Conservation (phyloP, 345 rosid genomes). For the Eucalyptus guilfoylei region DNA sequence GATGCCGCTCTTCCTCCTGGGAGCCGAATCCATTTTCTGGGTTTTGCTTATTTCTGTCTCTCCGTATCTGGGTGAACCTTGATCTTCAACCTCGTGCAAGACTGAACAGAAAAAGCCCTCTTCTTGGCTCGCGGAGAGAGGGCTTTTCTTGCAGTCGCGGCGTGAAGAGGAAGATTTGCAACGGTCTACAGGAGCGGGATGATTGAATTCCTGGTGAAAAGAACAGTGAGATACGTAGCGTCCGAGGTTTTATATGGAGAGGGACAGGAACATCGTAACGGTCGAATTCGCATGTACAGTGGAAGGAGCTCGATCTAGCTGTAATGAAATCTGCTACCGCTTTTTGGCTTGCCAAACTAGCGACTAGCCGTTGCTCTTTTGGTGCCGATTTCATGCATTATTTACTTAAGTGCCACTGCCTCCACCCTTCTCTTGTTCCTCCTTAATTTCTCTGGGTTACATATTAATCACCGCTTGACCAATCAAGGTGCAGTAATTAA, state of each 20-base stretch:
- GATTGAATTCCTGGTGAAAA: not conserved
- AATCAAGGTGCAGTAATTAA: not conserved
- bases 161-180: not conserved
- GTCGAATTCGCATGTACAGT: not conserved
- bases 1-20: constrained; percentile 53
- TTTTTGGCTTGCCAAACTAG: not conserved
- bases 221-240: not conserved
- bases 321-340: not conserved
- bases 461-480: not conserved
- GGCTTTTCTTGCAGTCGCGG: not conserved
- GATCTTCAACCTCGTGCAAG: not conserved
- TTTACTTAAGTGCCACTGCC: not conserved
- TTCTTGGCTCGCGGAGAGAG: not conserved
- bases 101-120: not conserved
- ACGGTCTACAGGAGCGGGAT: not conserved
- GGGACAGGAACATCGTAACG: not conserved
- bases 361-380: not conserved
- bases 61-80: not conserved
- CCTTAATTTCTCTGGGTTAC: not conserved
- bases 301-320: not conserved
- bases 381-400: not conserved
- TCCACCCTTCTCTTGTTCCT: not conserved
- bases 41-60: not conserved
- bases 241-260: not conserved
- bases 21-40: not conserved